phyloP scores from a whole-genome alignment of 2,329 filamentous ascomycete species.

The Colletotrichum costaricense region DNA sequence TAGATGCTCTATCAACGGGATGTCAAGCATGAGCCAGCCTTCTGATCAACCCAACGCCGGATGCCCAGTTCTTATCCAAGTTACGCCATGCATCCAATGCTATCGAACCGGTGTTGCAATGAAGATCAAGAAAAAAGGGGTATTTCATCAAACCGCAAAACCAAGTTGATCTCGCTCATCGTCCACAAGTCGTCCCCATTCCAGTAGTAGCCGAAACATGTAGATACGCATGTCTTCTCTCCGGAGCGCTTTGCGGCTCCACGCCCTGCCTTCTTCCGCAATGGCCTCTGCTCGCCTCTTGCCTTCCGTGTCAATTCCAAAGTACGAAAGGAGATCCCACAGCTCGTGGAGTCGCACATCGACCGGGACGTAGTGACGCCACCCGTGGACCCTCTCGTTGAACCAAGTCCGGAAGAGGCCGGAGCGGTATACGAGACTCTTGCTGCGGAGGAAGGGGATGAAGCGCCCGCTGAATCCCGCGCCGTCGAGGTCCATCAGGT shows the following conservation, averaged over 20 bases:
- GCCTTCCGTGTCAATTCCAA: constrained; percentile 36
- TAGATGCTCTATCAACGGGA: not conserved
- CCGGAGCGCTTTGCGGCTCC: constrained; percentile 68
- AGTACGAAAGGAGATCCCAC: constrained; percentile 35
- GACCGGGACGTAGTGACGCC: constrained; percentile 73
- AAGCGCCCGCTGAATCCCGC: constrained; percentile 62
- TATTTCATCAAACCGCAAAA: constrained; percentile 39
- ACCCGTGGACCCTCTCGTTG: constrained; percentile 68
- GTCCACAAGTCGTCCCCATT: constrained; percentile 75
- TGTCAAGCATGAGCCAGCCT: not conserved
- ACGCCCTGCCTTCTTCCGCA: constrained; percentile 50
- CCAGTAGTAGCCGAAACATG: constrained; percentile 76
- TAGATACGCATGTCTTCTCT: constrained; percentile 82
- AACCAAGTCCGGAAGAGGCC: constrained; percentile 75
- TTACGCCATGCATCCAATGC: not conserved
- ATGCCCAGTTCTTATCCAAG: not conserved
- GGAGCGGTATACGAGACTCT: constrained; percentile 66
- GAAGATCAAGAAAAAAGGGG: not conserved
- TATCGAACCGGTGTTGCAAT: not conserved
- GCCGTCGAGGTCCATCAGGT: constrained; percentile 70
- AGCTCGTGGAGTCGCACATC: constrained; percentile 52
- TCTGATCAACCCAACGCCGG: not conserved
- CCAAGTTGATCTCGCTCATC: constrained; percentile 58
- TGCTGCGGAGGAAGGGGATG: constrained; percentile 61
- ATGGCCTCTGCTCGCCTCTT: constrained; percentile 37